phyloP scores from a whole-genome alignment of 1,139 yeast genomes.

The Magnusiomyces fungicola region DNA sequence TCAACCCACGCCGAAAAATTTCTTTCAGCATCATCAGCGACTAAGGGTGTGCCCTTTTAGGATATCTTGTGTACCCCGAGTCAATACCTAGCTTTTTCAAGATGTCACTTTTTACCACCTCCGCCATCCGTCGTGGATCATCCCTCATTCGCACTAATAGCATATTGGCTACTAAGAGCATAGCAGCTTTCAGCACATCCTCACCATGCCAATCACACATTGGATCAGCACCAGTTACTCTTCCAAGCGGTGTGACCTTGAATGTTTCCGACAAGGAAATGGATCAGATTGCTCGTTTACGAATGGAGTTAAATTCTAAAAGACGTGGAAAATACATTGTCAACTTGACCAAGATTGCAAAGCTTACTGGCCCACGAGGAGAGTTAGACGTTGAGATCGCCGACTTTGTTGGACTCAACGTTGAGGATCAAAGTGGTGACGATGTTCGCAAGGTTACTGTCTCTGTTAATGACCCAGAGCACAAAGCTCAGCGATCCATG shows the following conservation, averaged over 20 bases:
- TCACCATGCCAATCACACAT: conserved; percentile 40
- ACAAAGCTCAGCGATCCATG: conserved; percentile 71
- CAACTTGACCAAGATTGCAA: conserved; percentile 35
- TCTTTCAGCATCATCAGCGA: too few species aligned
- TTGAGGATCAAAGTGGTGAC: conserved; percentile 18
- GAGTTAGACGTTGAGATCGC: conserved; percentile 58
- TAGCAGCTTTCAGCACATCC: conserved; percentile 6
- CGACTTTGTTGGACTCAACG: conserved; percentile 43
- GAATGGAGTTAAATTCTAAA: conserved; percentile 25
- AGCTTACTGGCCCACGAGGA: conserved; percentile 81
- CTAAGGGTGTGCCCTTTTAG: too few species aligned
- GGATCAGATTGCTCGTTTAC: conserved; percentile 42
- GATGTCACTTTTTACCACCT: background rate
- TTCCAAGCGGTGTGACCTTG: conserved; percentile 47
- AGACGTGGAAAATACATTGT: conserved; percentile 51
- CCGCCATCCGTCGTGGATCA: too few species aligned
- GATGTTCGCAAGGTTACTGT: conserved; percentile 42
- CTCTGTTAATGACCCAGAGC: conserved; percentile 47
- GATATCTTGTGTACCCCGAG: too few species aligned
- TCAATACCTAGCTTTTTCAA: too few species aligned
- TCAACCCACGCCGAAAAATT: too few species aligned
- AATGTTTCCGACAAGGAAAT: conserved; percentile 34
- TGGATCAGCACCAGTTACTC: conserved; percentile 52
- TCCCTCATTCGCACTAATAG: too few species aligned
- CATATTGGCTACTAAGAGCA: too few species aligned